These are phyloP conservation scores for Huntiella bhutanensis DNA, from an alignment of 2,329 filamentous ascomycete genomes.

Conservation along the genomic window DNA sequence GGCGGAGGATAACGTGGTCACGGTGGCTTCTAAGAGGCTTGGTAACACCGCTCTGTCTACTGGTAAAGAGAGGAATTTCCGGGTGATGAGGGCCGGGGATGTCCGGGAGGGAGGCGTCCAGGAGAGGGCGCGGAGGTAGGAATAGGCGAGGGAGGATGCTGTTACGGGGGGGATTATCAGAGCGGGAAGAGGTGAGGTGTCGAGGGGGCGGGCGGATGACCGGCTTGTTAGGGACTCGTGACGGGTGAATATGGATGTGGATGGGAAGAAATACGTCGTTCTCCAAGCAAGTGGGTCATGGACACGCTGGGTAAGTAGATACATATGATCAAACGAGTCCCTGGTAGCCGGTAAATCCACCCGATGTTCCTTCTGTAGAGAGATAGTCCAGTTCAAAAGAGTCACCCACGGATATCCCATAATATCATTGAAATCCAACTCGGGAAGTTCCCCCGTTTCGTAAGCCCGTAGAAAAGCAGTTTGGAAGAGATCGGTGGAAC, in stretches of 20 bases:
- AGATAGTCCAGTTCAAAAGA: constrained; percentile 47
- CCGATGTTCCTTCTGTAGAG: constrained; percentile 19
- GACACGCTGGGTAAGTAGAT: constrained; percentile 14
- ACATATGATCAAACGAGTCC: constrained; percentile 2
- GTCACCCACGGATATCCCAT: constrained; percentile 48
- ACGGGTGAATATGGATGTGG: constrained; percentile 36
- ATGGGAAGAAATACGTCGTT: constrained; percentile 35
- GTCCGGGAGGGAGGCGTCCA: constrained; percentile 32
- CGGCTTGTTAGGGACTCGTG: constrained; percentile 34
- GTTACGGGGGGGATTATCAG: constrained; percentile 5
- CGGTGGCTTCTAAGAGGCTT: constrained; percentile 26
- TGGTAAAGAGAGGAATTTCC: constrained; percentile 32
- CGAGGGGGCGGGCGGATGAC: constrained; percentile 21
- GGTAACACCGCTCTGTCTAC: constrained; percentile 17
- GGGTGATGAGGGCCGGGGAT: constrained; percentile 27
- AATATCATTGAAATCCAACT: constrained; percentile 44
- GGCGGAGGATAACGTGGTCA: constrained; percentile 28
- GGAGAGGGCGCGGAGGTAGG: constrained; percentile 41
- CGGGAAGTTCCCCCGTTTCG: constrained; percentile 37
- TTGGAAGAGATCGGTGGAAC: constrained; percentile 40
- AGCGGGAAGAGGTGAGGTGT: neutral
- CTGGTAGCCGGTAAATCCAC: constrained; percentile 6
- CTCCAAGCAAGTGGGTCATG: constrained; percentile 26
- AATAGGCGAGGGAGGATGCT: constrained; percentile 28
- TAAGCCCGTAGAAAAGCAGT: constrained; percentile 47